Evolutionary conservation across 176 grass and related monocot genomes (phyloP).

Genomic region (Oryza brachyantha): DNA sequence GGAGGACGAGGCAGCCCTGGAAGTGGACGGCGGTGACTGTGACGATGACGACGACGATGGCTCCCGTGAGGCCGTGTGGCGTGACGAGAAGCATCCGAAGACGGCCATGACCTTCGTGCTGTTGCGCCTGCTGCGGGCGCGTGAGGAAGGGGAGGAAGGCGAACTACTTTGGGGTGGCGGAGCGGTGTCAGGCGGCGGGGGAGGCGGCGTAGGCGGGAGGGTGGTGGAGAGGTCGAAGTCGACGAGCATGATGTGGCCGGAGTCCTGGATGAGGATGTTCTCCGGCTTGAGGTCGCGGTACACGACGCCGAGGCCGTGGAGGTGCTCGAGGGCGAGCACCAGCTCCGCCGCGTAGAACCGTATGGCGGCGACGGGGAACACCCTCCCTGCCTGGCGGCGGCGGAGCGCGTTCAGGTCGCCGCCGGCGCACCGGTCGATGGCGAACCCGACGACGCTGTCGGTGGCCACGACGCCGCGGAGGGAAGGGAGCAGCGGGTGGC

Average conservation of each 20-base stretch:
- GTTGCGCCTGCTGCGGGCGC: not conserved
- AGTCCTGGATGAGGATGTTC: conserved; percentile 67
- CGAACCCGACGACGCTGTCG: conserved; percentile 67
- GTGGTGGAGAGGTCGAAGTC: conserved; percentile 87
- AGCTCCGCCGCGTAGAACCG: conserved; percentile 84
- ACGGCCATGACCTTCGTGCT: conserved; percentile 10
- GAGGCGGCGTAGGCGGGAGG: not conserved
- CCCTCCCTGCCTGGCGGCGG: conserved; percentile 37
- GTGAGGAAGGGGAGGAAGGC: not conserved
- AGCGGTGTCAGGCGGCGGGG: not conserved
- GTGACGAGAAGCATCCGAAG: conserved; percentile 32
- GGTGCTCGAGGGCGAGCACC: conserved; percentile 70
- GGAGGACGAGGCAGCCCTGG: not conserved
- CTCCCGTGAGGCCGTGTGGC: conserved; percentile 34
- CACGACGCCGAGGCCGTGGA: conserved; percentile 68
- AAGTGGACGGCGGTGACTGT: not conserved
- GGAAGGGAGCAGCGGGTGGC: conserved; percentile 64
- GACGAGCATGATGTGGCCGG: conserved; percentile 75
- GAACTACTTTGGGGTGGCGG: not conserved
- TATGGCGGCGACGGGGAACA: conserved; percentile 65
- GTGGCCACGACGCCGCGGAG: conserved; percentile 71
- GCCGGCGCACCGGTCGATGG: conserved; percentile 59
- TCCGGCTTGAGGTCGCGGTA: conserved; percentile 78
- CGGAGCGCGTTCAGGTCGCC: conserved; percentile 71
- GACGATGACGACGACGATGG: not conserved